Evolutionary conservation across 192 early-diverging fungal species (phyloP), one percentile per base, ranked within the genome.

Genomic region (Geosiphon pyriformis): DNA sequence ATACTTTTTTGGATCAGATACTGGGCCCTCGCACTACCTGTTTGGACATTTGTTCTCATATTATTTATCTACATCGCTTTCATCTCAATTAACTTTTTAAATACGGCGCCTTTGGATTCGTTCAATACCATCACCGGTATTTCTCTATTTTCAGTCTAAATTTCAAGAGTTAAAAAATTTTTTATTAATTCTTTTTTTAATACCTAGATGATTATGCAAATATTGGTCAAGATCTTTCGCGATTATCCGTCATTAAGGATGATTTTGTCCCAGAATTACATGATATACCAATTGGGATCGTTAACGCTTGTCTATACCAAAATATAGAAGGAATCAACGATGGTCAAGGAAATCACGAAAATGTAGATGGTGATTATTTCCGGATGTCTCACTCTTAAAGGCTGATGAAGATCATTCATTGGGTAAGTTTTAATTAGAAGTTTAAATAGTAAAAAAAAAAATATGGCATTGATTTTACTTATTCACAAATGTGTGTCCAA

Each of bases 1-100:
- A 8, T 15, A 17, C 20, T 2, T 0, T 42, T 59, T 68, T 22
- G 37, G 17, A 22, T 8, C 20, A 83, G 88, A 68, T 88, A 90
- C 68, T 94, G 92, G 92, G 88, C 90, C 8, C 72, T 92, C 35
- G 88, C 85, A 1, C 68, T 94, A 50, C 94, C 94, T 7, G 79
- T 91, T 3, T 94, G 87, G 85, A 70, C 88, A 33, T 75, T 90
- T 65, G 85, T 86, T 0, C 76, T 88, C 8, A 82, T 94, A 1
- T 84, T 84, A 18, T 93, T 91, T 61, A 86, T 87, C 20, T 83
- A 85, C 50, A 59, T 88, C 18, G 83, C 88, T 58, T 93, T 88
- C 72, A 83, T 90, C 62, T 87, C 86, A 20, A 80, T 84, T 31
- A 93, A 90, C 71, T 74, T 96, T 65, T 83, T 85, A 61, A 88